A percentile compares a stretch with the other conserved stretches of the same genome.
Evolutionary conservation across 179 eudicot genomes (phyloP).

Genomic region (Kewa caespitosa): DNA sequence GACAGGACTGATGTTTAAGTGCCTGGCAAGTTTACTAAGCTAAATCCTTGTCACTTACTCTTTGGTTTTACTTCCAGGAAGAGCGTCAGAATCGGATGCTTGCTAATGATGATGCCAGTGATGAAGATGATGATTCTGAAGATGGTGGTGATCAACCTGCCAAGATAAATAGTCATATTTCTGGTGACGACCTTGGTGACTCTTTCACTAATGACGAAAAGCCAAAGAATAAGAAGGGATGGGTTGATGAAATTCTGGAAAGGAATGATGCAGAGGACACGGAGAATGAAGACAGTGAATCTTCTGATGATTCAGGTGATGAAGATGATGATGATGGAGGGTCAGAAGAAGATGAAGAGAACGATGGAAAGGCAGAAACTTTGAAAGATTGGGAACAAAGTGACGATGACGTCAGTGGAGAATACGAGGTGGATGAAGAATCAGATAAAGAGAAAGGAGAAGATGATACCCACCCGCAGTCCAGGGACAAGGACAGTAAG

Average conservation of each 20-base stretch:
- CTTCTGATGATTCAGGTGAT: constrained; percentile 50
- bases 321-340: constrained; percentile 51
- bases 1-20: neutral
- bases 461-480: constrained; percentile 23
- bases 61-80: constrained; percentile 45
- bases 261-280: constrained; percentile 36
- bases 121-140: constrained; percentile 57
- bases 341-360: constrained; percentile 42
- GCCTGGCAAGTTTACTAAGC: neutral
- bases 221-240: constrained; percentile 44
- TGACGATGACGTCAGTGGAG: constrained; percentile 59
- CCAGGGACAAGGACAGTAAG: constrained; percentile 26
- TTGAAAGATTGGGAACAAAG: constrained; percentile 96
- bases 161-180: constrained; percentile 51
- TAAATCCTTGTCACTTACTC: constrained; percentile 12
- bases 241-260: constrained; percentile 66
- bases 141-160: constrained; percentile 39
- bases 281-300: constrained; percentile 40
- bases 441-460: constrained; percentile 36
- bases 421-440: constrained; percentile 43
- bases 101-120: constrained; percentile 68
- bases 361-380: constrained; percentile 42
- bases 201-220: constrained; percentile 70
- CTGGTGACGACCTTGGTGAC: constrained; percentile 99
- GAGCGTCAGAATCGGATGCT: constrained; percentile 86